Evolutionary conservation across 176 grass and related monocot genomes (phyloP), one percentile per base, ranked within the genome.

Genomic region (Zea luxurians): DNA sequence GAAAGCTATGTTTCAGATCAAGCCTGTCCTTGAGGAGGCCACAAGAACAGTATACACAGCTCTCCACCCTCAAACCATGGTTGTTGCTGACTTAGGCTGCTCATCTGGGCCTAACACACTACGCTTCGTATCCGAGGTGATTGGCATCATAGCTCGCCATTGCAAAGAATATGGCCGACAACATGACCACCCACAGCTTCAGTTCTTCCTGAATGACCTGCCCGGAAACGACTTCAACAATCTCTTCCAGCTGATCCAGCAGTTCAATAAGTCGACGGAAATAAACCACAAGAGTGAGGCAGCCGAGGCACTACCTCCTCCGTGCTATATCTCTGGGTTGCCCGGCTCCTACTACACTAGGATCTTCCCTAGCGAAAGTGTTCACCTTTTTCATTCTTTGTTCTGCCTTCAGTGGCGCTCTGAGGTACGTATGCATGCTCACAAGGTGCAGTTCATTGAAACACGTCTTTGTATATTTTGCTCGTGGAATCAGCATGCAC

Each of bases 161-260:
- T 34, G 42, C 18, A 46, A 60, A 21, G 40, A 75, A 15, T n/a
- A 20, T 8, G 43, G 16, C 3, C 10, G n/a, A 7, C 38, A 0
- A 21, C 76, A 54, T 2, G 17, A 17, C 4, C 10, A 20, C 16
- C 68, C 75, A 35, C 80, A 90, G 80, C 10, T 87, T 17, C 75
- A 76, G 70, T 90, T 90, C 71, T 84, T 90, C 69, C 61, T 90
- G 45, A 90, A 90, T 36, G 88, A 90, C 45, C 84, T 90, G 8
- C 80, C 75, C 0, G 70, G 36, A 16, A 87, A 86, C 7, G 88
- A 90, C 66, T 90, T 90, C 63, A 87, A 90, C 55, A 18, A 46
- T 44, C 17, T 90, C 9, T 90, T 90, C 66, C 4, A 18, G 36
- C 61, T 18, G 16, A 8, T 65, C 9, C 3, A 62, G 21, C 73